These are phyloP conservation scores for Nymphaea colorata DNA, from an alignment of 164 flowering plant species.

Conservation along the genomic window DNA sequence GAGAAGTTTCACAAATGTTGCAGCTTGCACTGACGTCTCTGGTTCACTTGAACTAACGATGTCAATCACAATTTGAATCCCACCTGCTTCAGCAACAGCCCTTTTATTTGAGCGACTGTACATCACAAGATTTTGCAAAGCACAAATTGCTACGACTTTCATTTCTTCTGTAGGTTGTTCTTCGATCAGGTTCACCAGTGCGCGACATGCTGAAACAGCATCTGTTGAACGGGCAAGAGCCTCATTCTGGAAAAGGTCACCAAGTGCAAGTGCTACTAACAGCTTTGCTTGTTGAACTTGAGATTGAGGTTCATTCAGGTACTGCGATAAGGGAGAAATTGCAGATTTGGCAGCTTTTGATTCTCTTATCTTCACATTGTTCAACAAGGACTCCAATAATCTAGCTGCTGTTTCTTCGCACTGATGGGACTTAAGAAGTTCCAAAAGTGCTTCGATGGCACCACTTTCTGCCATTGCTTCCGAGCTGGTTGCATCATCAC, in stretches of 20 bases:
- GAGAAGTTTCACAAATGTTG: constrained; percentile 87
- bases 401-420: constrained; percentile 28
- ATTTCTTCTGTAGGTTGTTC: constrained; percentile 98
- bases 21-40: constrained; percentile 94
- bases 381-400: constrained; percentile 24
- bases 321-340: constrained; percentile 82
- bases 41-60: constrained; percentile 84
- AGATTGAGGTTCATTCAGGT: constrained; percentile 95
- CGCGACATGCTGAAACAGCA: constrained; percentile 95
- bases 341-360: constrained; percentile 77
- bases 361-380: constrained; percentile 67
- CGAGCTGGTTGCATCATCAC: constrained; percentile 90
- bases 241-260: constrained; percentile 96
- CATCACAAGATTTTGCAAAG: constrained; percentile 97
- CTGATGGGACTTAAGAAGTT: constrained; percentile 25
- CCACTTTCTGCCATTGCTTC: constrained; percentile 93
- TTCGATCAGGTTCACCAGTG: constrained; percentile 89
- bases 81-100: constrained; percentile 99
- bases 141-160: constrained; percentile 98
- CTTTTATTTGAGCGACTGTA: constrained; percentile 89
- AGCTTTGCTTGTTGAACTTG: constrained; percentile 92
- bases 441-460: constrained; percentile 24
- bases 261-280: constrained; percentile 89
- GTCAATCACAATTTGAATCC: constrained; percentile 92
- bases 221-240: constrained; percentile 74